These are phyloP conservation scores for Alloteropsis semialata DNA, from an alignment of 176 grass and related monocot species.

Conservation along the genomic window DNA sequence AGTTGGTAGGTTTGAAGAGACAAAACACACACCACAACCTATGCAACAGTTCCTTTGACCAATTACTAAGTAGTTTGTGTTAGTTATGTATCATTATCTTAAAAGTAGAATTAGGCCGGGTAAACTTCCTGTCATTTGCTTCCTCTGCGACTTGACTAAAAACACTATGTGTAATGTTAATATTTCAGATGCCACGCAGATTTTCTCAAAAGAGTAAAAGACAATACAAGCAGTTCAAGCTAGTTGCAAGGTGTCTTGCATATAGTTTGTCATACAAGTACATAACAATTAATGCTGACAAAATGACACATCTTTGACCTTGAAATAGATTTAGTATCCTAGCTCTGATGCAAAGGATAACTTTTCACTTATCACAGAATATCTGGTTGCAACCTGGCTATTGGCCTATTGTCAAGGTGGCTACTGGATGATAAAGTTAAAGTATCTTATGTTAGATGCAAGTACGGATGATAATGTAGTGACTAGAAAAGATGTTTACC, in stretches of 20 bases:
- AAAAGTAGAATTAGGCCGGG: background rate
- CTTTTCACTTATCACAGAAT: conserved; percentile 16
- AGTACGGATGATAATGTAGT: conserved; percentile 10
- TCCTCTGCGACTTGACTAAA: background rate
- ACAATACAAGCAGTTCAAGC: conserved; percentile 8
- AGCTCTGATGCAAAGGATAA: background rate
- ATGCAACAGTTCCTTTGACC: background rate
- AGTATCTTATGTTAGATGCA: background rate
- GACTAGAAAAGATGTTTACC: conserved; percentile 45
- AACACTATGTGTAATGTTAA: background rate
- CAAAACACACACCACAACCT: background rate
- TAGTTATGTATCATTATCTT: background rate
- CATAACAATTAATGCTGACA: background rate
- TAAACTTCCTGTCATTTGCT: background rate
- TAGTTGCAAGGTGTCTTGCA: background rate
- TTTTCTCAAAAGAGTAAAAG: background rate
- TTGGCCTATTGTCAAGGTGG: background rate
- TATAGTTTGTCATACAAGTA: background rate
- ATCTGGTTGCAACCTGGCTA: background rate
- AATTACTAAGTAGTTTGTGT: background rate
- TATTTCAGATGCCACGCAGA: background rate
- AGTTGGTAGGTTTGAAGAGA: background rate
- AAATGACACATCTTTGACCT: background rate
- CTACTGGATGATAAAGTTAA: conserved; percentile 14
- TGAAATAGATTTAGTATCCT: conserved; percentile 7